Conservation (phyloP, 108 stramenopile species). For the Cyclotella choctawhatcheeana region DNA sequence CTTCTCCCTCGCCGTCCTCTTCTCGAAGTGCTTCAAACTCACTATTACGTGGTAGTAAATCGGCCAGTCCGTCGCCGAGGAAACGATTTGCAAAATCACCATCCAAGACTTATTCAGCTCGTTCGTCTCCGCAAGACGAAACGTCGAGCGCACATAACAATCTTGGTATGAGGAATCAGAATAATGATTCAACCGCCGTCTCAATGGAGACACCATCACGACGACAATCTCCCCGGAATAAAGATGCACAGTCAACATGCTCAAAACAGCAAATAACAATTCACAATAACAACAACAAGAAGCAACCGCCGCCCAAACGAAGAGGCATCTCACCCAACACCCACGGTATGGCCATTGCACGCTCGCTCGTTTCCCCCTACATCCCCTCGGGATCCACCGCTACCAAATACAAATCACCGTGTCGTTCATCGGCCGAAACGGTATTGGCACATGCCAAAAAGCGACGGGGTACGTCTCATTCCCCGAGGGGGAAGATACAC, state of each 20-base stretch:
- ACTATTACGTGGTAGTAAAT: neutral
- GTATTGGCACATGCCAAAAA: neutral
- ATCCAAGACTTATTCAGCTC: constrained; percentile 1
- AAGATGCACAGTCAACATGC: neutral
- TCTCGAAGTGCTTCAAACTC: neutral
- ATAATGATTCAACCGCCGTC: too few species aligned
- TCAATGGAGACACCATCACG: neutral
- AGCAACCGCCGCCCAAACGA: neutral
- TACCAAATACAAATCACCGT: too few species aligned
- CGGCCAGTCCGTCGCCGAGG: neutral
- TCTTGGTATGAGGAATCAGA: too few species aligned
- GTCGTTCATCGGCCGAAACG: neutral
- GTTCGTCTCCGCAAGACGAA: too few species aligned
- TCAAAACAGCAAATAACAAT: neutral
- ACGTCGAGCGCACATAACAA: too few species aligned
- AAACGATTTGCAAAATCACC: neutral
- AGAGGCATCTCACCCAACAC: constrained; percentile 20
- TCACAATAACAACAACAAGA: neutral
- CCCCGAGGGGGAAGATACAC: neutral
- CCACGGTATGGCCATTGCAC: constrained; percentile 10
- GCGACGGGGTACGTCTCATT: neutral
- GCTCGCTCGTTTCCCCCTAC: neutral
- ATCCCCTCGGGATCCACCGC: too few species aligned
- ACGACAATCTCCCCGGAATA: neutral
- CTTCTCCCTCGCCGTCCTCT: neutral